Base-by-base conservation (phyloP, 768 basidiomycete genomes). In the Tephrocybe sp. region DNA sequence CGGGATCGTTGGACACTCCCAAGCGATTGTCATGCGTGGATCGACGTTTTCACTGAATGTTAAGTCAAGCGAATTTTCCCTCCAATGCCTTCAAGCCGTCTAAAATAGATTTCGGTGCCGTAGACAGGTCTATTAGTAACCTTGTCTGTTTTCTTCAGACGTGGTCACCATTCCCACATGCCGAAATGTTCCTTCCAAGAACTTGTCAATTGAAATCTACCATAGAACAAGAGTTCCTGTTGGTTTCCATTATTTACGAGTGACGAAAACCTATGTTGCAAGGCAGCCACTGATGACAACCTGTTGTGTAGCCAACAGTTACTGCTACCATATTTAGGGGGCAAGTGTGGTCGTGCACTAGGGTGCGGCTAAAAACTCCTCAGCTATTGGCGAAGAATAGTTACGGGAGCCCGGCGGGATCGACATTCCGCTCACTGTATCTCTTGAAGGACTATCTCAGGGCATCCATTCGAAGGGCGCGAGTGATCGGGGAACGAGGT, bases 1-100 rank as follows among this genome's bases (percentile, higher is more conserved):
- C 51, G 45, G 56, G 45, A 52, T 54, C 51, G 36, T 47, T 42
- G 53, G 37, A 54, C 47, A 50, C 54, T 46, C 28, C 28, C 11
- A 5, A 30, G 28, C 28, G 28, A 45, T 10, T 17, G 40, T 18
- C 20, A 42, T 24, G 12, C 40, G 40, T 45, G 28, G 28, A n/a
- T 45, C 43, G 23, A 45, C 26, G 43, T 15, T 7, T 30, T 26
- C 8, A 26, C 12, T 28, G 15, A 3, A 45, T 18, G 25, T 43
- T 3, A 26, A 30, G 14, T 11, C 11, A 30, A 5, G 11, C 28
- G 28, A 30, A 11, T 30, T n/a, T n/a, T n/a, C n/a, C n/a, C n/a
- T n/a, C n/a, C n/a, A n/a, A 30, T 30, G 11, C 5, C 11, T 30
- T 30, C 11, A 5, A 11, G 11, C 5, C 28, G 11, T 30, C 28